Base-by-base conservation (phyloP, 1,284 basidiomycete species). In the Boletus mariae region DNA sequence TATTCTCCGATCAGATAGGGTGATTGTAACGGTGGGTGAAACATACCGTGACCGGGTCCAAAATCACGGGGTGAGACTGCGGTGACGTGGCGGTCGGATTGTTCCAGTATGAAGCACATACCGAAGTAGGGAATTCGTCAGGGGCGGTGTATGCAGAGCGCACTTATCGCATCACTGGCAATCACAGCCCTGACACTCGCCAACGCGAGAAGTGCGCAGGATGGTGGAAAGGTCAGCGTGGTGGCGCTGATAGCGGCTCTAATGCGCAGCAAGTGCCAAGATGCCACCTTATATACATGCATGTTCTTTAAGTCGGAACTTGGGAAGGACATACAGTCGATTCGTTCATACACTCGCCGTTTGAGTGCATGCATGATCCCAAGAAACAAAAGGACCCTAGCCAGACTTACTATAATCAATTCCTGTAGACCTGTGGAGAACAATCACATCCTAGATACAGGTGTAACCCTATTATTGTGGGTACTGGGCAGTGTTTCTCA, bases 11-110 rank as follows among this genome's bases (percentile, higher is more conserved):
- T 56, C 12, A 49, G 37, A 53, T 40, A 37, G 26, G 25, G 47
- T 51, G n/a, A 35, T 45, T 17, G 25, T 29, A 38, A 8, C 1
- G 5, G 29, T 25, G 35, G 37, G 17, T 20, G 17, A 38, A 38
- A 38, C 37, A 38, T 20, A 38, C 17, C n/a, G 9, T 13, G 17
- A 10, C n/a, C 9, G n/a, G 17, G 37, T 20, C 37, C 17, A 17
- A 13, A 15, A 35, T 35, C 13, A 35, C 34, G 34, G 12, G 13
- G 28, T 31, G 31, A 31, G 3, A 31, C 31, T 10, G 83, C 2
- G 73, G 79, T 31, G 75, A 75, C 4, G 84, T 87, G 29, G 79
- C 82, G 3, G 84, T 87, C 7, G 86, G 84, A 57, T 78, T 68
- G 62, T 88, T 87, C 70, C 82, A 87, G 67, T 87, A 15, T 29